Evolutionary conservation across 2,329 filamentous ascomycete species (phyloP).

Genomic region (Calonectria hongkongensis): DNA sequence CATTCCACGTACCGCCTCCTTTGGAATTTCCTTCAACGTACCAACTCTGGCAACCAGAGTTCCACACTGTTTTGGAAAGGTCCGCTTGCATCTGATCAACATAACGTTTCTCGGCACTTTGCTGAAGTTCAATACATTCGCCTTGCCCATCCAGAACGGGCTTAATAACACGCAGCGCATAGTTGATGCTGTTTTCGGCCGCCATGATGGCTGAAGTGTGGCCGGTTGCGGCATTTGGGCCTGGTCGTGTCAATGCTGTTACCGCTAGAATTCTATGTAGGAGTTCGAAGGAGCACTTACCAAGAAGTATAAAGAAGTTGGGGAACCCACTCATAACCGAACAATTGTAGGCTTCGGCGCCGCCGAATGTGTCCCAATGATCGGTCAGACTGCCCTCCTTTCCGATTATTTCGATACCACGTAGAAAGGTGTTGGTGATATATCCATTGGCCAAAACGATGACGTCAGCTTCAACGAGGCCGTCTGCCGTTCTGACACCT

Average conservation of each 20-base stretch:
- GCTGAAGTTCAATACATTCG: constrained; percentile 58
- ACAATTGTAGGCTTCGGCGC: constrained; percentile 76
- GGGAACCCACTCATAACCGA: constrained; percentile 76
- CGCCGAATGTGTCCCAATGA: constrained; percentile 76
- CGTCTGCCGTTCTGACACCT: constrained; percentile 60
- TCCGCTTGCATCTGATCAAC: constrained; percentile 57
- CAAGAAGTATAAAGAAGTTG: constrained; percentile 79
- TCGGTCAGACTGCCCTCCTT: constrained; percentile 69
- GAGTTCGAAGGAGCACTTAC: constrained; percentile 46
- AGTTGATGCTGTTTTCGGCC: constrained; percentile 77
- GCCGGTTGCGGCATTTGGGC: constrained; percentile 78
- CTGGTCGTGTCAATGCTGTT: constrained; percentile 45
- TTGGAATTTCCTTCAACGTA: constrained; percentile 11
- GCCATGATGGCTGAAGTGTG: constrained; percentile 77
- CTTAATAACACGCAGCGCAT: constrained; percentile 74
- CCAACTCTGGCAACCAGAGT: constrained; percentile 61
- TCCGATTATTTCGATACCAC: constrained; percentile 72
- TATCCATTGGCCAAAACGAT: constrained; percentile 79
- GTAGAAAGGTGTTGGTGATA: constrained; percentile 72
- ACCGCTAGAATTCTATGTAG: neutral
- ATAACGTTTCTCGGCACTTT: constrained; percentile 59
- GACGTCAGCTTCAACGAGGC: constrained; percentile 72
- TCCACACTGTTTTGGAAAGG: constrained; percentile 60
- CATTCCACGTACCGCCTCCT: constrained; percentile 29
- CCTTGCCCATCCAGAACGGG: constrained; percentile 62